Evolutionary conservation across 495 filamentous ascomycete species (phyloP).

Genomic region (Tuber umbilicatum): DNA sequence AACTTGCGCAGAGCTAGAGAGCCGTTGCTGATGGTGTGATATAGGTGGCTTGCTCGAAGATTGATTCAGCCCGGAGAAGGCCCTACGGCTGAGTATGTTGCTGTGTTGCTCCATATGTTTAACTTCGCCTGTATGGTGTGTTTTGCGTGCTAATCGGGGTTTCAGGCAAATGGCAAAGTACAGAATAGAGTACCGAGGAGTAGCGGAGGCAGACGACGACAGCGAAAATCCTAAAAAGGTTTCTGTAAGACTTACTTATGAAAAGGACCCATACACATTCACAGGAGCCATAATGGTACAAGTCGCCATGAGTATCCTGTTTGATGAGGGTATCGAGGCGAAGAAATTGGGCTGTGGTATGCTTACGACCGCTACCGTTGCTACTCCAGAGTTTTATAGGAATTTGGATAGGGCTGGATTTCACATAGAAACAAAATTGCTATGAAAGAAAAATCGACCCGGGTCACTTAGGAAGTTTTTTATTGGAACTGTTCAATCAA

Average conservation of each 20-base stretch:
- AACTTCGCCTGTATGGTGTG: not conserved
- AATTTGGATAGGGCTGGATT: slow-evolving; percentile 35
- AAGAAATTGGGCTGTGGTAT: slow-evolving; percentile 33
- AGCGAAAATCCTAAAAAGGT: slow-evolving; percentile 37
- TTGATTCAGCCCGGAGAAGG: slow-evolving; percentile 33
- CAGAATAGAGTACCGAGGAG: slow-evolving; percentile 35
- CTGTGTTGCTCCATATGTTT: not conserved
- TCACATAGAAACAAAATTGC: slow-evolving; percentile 38
- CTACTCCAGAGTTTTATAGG: slow-evolving; percentile 33
- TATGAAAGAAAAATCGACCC: slow-evolving; percentile 5
- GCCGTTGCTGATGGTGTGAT: slow-evolving; percentile 7
- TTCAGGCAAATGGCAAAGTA: slow-evolving; percentile 27
- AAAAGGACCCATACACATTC: slow-evolving; percentile 32
- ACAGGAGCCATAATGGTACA: slow-evolving; percentile 35
- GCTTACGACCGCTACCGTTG: slow-evolving; percentile 32
- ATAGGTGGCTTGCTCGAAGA: slow-evolving; percentile 36
- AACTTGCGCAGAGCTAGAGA: not conserved
- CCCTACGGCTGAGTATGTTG: slow-evolving; percentile 27
- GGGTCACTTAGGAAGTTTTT: slow-evolving; percentile 15
- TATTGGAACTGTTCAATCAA: slow-evolving; percentile 11
- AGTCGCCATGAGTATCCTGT: slow-evolving; percentile 34
- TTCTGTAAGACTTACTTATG: slow-evolving; percentile 23
- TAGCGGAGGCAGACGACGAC: slow-evolving; percentile 39
- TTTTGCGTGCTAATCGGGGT: not conserved
- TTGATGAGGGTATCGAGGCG: slow-evolving; percentile 25